phyloP scores from a whole-genome alignment of 2,329 filamentous ascomycete species.

The Claviceps pazoutovae region DNA sequence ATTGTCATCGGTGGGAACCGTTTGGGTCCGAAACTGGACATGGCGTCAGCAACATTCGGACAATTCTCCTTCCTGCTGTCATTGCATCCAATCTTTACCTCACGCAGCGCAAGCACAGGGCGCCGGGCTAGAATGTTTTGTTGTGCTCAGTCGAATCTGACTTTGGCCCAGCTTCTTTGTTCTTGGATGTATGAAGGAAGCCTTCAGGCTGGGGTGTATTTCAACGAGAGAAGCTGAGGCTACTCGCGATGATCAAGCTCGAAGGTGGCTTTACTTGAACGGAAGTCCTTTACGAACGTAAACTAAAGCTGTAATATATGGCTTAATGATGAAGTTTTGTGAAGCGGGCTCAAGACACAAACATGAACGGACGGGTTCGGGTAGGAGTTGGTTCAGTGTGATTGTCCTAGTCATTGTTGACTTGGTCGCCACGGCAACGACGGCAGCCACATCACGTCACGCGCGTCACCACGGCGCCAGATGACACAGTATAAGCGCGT shows the following conservation, averaged over 20 bases:
- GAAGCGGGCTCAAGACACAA: constrained; percentile 13
- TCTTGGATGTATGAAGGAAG: constrained; percentile 10
- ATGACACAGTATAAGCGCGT: constrained; percentile 3
- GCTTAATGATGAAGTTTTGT: constrained; percentile 7
- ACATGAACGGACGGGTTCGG: constrained; percentile 9
- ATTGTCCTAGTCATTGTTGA: constrained; percentile 17
- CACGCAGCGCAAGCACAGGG: constrained; percentile 72
- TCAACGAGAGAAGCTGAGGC: constrained; percentile 10
- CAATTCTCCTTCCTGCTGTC: not conserved
- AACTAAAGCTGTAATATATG: constrained; percentile 2
- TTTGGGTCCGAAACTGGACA: constrained; percentile 28
- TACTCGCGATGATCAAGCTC: constrained; percentile 7
- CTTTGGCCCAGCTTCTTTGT: constrained; percentile 16
- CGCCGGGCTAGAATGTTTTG: constrained; percentile 49
- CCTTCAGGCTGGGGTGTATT: constrained; percentile 18
- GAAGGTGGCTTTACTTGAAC: constrained; percentile 6
- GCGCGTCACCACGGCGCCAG: constrained; percentile 10
- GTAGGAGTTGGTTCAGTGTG: constrained; percentile 9
- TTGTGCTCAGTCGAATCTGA: constrained; percentile 36
- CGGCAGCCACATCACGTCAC: not conserved
- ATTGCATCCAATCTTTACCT: constrained; percentile 37
- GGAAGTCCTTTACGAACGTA: not conserved
- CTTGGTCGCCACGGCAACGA: constrained; percentile 21
- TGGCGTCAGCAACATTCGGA: constrained; percentile 3
- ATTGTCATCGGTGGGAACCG: constrained; percentile 41